Conservation (phyloP, 441 rosid species). For the Flueggea neowawraea region DNA sequence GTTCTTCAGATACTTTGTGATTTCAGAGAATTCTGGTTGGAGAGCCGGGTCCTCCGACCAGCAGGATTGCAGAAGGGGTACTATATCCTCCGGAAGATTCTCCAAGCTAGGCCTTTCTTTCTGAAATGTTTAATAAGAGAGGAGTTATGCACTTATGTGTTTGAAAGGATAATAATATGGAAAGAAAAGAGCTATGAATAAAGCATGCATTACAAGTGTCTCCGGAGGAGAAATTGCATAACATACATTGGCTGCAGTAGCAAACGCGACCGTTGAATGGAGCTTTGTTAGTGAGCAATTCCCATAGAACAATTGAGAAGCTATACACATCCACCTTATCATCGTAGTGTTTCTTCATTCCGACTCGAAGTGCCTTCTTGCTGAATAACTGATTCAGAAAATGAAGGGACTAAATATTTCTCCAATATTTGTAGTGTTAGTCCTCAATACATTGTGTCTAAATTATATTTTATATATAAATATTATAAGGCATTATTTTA, state of each 20-base stretch:
- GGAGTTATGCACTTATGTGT: not conserved
- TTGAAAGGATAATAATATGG: not conserved
- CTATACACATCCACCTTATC: conserved; percentile 80
- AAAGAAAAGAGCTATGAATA: not conserved
- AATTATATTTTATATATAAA: too few relatives aligned
- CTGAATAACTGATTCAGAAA: conserved; percentile 35
- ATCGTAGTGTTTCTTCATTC: conserved; percentile 61
- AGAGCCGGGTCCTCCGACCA: conserved; percentile 48
- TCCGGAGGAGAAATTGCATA: not conserved
- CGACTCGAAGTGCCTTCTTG: conserved; percentile 37
- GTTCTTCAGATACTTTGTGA: conserved; percentile 22
- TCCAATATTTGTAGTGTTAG: too few relatives aligned
- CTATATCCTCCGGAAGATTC: conserved; percentile 34
- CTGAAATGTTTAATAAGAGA: conserved; percentile 25
- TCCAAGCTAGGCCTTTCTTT: conserved; percentile 52
- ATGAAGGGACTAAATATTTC: conserved; percentile 7
- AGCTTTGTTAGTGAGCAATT: conserved; percentile 47
- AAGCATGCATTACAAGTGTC: not conserved
- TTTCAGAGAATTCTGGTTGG: conserved; percentile 58
- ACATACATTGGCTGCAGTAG: conserved; percentile 38
- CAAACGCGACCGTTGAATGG: conserved; percentile 48
- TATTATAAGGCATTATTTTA: too few relatives aligned
- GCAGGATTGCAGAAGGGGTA: conserved; percentile 43
- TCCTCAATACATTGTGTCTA: too few relatives aligned
- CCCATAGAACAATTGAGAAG: conserved; percentile 65